Evolutionary conservation across 2,329 filamentous ascomycete species (phyloP), one percentile per base, ranked within the genome.

Genomic region (Aspergillus intermedius): DNA sequence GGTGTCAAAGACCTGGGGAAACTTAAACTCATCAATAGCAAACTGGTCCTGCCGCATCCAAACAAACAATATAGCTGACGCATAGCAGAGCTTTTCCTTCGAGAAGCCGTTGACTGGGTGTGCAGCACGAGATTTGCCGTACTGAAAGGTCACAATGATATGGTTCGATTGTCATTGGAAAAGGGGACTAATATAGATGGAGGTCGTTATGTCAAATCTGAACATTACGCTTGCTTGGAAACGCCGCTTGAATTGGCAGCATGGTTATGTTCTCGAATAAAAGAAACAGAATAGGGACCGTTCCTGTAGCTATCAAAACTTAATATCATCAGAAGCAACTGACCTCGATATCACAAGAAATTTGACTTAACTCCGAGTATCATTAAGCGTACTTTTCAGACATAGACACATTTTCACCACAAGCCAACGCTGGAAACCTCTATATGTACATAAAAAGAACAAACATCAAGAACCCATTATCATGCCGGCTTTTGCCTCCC

Each of bases 371-470:
- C 37, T 21, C 37, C 37, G 15, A 40, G 37, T 40, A 21, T 40
- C 42, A 28, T 13, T 53, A 58, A 50, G 54, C 21, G 23, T 28
- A 28, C 22, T 43, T 43, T 43, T 43, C 41, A 25, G 41, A 44
- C 52, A 49, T 48, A 44, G 54, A 53, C 53, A 51, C 55, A 54
- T 57, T 49, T 54, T 53, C 58, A 53, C 61, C 58, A 57, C 53
- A 53, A 60, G 51, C 53, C 52, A 56, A 64, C 56, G 58, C 57
- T 60, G 56, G 54, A 62, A 59, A 63, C 62, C 61, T 67, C 62
- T 72, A 70, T 72, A 72, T 71, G 61, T 71, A 72, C 60, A 69
- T 58, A 56, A 54, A 46, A 60, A 49, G 61, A 63, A 58, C 56
- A 61, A 61, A 59, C 60, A 58, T 60, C 60, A 64, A 61, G 62